phyloP scores from a whole-genome alignment of 2,329 filamentous ascomycete genomes.

The Neonectria coccinea region DNA sequence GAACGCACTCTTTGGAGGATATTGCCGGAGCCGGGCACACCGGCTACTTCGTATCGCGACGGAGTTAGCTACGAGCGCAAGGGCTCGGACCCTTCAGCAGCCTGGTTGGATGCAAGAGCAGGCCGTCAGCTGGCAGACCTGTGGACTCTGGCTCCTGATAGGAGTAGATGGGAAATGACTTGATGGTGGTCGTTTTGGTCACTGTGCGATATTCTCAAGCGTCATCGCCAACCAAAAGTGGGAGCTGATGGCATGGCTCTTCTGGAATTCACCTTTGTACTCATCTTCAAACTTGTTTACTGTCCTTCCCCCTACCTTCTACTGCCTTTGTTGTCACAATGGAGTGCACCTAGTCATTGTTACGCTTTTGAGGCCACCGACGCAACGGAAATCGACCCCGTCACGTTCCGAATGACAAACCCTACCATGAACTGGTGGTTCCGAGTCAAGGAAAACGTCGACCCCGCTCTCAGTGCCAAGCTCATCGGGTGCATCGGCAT shows the following conservation, averaged over 20 bases:
- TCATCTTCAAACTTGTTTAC: too few relatives aligned
- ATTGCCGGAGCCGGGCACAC: constrained; percentile 39
- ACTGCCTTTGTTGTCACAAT: too few relatives aligned
- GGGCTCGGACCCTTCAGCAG: constrained; percentile 38
- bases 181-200: too few relatives aligned
- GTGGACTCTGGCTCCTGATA: constrained; percentile 31
- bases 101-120: constrained; percentile 40
- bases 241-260: too few relatives aligned
- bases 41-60: constrained; percentile 21
- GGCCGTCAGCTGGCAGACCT: constrained; percentile 33
- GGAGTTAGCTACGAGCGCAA: constrained; percentile 15
- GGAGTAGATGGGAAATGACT: too few relatives aligned
- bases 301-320: too few relatives aligned
- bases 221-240: too few relatives aligned
- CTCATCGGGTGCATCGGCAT: constrained; percentile 46
- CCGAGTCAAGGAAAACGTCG: constrained; percentile 30
- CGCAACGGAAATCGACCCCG: constrained; percentile 44
- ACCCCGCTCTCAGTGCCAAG: constrained; percentile 38
- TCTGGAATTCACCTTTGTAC: too few relatives aligned
- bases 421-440: constrained; percentile 51
- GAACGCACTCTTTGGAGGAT: constrained; percentile 40
- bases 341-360: too few relatives aligned
- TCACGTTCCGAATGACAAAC: constrained; percentile 48
- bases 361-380: constrained; percentile 48
- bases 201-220: too few relatives aligned